Evolutionary conservation across 164 flowering plant genomes (phyloP).

Genomic region (Macadamia integrifolia): DNA sequence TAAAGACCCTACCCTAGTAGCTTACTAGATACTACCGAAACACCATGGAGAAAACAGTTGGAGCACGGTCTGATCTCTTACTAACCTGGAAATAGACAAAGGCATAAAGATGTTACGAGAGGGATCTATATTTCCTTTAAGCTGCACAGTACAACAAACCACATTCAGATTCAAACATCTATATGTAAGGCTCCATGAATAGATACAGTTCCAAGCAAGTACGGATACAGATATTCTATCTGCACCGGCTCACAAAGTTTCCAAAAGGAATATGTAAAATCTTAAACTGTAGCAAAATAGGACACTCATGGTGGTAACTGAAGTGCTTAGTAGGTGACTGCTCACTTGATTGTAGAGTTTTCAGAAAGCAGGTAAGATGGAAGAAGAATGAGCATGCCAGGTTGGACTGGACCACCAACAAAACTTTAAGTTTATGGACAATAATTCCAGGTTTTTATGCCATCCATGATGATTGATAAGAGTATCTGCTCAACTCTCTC

Average conservation of each 20-base stretch:
- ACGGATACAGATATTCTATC: neutral
- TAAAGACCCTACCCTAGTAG: neutral
- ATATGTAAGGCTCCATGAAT: neutral
- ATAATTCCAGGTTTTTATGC: too few relatives aligned
- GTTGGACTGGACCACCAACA: neutral
- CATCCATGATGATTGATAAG: too few relatives aligned
- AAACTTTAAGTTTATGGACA: neutral
- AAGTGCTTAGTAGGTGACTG: neutral
- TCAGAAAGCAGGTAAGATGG: neutral
- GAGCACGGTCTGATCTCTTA: neutral
- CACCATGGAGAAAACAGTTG: neutral
- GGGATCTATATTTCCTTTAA: constrained; percentile 47
- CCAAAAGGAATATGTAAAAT: neutral
- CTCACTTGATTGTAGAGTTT: neutral
- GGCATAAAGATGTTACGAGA: constrained; percentile 49
- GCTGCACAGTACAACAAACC: constrained; percentile 37
- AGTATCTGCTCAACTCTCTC: too few relatives aligned
- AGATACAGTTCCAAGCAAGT: neutral
- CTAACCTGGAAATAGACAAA: constrained; percentile 76
- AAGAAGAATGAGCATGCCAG: neutral
- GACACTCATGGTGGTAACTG: neutral
- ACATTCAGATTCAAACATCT: neutral
- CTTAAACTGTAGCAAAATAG: neutral
- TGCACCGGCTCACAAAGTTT: neutral
- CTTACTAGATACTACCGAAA: neutral